Conservation (phyloP, 176 grass and related monocot genomes). For the Lolium rigidum region DNA sequence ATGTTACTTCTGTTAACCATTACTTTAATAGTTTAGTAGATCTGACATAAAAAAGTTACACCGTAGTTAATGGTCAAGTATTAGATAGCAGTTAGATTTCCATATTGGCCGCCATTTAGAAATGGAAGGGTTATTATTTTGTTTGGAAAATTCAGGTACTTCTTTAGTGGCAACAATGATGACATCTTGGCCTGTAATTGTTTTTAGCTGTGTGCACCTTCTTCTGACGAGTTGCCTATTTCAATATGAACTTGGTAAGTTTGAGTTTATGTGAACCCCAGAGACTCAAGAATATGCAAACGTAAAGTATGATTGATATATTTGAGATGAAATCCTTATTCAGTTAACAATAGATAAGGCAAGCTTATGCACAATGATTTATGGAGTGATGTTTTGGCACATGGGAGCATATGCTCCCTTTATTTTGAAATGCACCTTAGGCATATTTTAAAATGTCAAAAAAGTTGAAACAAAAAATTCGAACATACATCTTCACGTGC, state of each 20-base stretch:
- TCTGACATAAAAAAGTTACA: neutral
- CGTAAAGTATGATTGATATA: no score
- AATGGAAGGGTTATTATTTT: neutral
- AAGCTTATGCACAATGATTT: no score
- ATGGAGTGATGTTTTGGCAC: no score
- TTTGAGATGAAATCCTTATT: no score
- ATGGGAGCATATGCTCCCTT: no score
- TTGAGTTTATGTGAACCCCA: neutral
- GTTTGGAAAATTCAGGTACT: neutral
- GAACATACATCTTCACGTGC: no score
- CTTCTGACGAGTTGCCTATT: neutral
- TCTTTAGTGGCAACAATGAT: neutral
- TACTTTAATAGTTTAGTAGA: neutral
- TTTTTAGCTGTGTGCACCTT: neutral
- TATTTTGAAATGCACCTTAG: no score
- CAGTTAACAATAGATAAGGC: no score
- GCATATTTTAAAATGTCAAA: no score
- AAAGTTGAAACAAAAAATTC: no score
- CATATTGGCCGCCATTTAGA: neutral
- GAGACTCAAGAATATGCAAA: neutral
- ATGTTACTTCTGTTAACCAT: neutral
- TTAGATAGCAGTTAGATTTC: neutral
- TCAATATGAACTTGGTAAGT: neutral
- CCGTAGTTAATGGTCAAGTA: neutral
- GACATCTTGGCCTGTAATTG: neutral